Evolutionary conservation across 108 stramenopile species (phyloP).

Genomic region (Fragilaria crotonensis): DNA sequence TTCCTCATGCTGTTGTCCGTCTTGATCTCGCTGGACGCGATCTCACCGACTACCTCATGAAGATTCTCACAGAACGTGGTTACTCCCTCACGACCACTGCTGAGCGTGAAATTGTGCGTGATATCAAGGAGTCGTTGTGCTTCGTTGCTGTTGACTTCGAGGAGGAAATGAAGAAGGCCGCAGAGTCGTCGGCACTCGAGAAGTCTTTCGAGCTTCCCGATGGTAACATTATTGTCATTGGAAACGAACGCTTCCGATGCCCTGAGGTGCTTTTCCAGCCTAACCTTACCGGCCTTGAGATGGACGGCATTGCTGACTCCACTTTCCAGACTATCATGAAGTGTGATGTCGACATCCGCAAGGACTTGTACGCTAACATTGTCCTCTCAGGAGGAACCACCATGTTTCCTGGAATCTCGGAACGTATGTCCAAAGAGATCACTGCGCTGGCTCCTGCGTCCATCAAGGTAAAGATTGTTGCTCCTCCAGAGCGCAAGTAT

Average conservation of each 20-base stretch:
- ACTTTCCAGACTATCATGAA: slow-evolving; percentile 99
- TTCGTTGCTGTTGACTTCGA: slow-evolving; percentile 91
- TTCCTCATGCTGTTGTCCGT: slow-evolving; percentile 94
- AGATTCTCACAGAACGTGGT: slow-evolving; percentile 89
- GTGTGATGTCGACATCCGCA: slow-evolving; percentile 99
- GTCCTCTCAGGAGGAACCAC: slow-evolving; percentile 93
- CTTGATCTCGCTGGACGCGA: slow-evolving; percentile 92
- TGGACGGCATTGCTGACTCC: slow-evolving; percentile 95
- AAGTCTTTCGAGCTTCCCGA: slow-evolving; percentile 92
- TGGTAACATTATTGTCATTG: slow-evolving; percentile 92
- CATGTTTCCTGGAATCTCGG: slow-evolving; percentile 99
- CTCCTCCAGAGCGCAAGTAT: slow-evolving; percentile 99
- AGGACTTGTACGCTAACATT: slow-evolving; percentile 93
- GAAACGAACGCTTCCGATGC: slow-evolving; percentile 92
- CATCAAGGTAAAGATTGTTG: slow-evolving; percentile 99
- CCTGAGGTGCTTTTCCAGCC: slow-evolving; percentile 93
- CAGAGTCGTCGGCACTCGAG: slow-evolving; percentile 86
- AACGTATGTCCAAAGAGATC: slow-evolving; percentile 99
- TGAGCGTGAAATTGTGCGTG: slow-evolving; percentile 92
- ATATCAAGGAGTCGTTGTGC: slow-evolving; percentile 88
- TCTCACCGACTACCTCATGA: slow-evolving; percentile 93
- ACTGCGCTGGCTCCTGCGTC: slow-evolving; percentile 89
- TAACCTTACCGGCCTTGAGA: slow-evolving; percentile 96
- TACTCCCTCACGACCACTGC: slow-evolving; percentile 92
- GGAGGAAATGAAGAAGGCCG: slow-evolving; percentile 92